Conservation (phyloP, 164 flowering plant species). For the Cinnamomum chago region DNA sequence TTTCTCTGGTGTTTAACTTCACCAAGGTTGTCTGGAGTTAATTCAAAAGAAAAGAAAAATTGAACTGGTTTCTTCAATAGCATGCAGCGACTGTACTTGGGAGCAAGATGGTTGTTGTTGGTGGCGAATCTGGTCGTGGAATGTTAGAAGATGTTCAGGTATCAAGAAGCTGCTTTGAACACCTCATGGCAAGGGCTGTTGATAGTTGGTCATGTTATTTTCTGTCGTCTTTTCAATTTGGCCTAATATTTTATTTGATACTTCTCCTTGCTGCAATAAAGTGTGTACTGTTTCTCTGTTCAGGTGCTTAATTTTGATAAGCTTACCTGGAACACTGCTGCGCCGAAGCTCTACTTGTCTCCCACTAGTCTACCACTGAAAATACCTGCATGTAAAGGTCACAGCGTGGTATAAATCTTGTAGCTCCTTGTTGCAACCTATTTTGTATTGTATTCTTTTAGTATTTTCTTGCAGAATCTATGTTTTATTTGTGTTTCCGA, state of each 20-base stretch:
- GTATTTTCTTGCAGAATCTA: not conserved
- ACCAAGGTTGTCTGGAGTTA: not conserved
- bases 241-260: no score
- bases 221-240: not conserved
- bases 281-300: slow-evolving; percentile 11
- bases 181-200: not conserved
- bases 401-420: slow-evolving; percentile 58
- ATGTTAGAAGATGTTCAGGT: slow-evolving; percentile 97
- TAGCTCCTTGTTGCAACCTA: not conserved
- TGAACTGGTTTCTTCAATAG: slow-evolving; percentile 29
- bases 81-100: slow-evolving; percentile 96
- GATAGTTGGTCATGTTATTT: not conserved
- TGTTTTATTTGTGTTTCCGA: not conserved
- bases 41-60: not conserved
- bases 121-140: slow-evolving; percentile 85
- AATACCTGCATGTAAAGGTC: slow-evolving; percentile 96
- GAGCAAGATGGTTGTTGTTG: slow-evolving; percentile 96
- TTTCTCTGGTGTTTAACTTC: not conserved
- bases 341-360: slow-evolving; percentile 84
- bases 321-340: slow-evolving; percentile 69
- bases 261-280: not conserved
- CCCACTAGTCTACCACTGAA: slow-evolving; percentile 82
- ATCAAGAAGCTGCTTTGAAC: slow-evolving; percentile 1
- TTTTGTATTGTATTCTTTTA: not conserved
- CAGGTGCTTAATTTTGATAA: slow-evolving; percentile 87